These are phyloP conservation scores for Arthrinium puccinioides DNA, from an alignment of 2,329 filamentous ascomycete species.

Conservation along the genomic window DNA sequence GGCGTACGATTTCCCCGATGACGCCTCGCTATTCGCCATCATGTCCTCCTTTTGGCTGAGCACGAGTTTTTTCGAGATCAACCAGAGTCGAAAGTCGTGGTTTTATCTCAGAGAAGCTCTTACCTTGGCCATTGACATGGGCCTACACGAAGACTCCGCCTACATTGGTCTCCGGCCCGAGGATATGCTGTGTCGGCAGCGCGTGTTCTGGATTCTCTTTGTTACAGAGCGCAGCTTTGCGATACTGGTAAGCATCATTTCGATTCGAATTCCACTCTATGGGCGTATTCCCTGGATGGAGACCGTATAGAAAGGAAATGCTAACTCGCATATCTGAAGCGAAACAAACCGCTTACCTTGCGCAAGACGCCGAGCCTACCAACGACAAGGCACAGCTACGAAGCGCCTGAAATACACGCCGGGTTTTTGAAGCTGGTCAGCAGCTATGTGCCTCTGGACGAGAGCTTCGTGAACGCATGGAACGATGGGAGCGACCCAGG, in stretches of 20 bases:
- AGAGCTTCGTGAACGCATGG: constrained; percentile 57
- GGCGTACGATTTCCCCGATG: constrained; percentile 50
- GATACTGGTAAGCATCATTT: too few relatives aligned
- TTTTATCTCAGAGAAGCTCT: constrained; percentile 54
- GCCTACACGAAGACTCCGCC: constrained; percentile 49
- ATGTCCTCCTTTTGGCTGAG: constrained; percentile 57
- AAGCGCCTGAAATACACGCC: constrained; percentile 42
- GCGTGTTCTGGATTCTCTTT: constrained; percentile 57
- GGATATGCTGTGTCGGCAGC: constrained; percentile 45
- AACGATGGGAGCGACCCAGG: constrained; percentile 44
- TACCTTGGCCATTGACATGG: constrained; percentile 50
- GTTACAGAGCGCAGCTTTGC: constrained; percentile 57
- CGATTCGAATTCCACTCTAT: too few relatives aligned
- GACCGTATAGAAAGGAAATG: too few relatives aligned
- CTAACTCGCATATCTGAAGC: too few relatives aligned
- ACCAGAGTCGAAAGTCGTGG: constrained; percentile 55
- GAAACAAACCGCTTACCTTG: constrained; percentile 55
- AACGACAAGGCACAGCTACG: constrained; percentile 43
- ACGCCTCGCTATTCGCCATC: constrained; percentile 45
- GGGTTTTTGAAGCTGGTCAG: constrained; percentile 55
- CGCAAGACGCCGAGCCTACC: constrained; percentile 51
- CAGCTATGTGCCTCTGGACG: constrained; percentile 55
- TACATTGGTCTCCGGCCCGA: constrained; percentile 41
- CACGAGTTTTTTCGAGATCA: constrained; percentile 54
- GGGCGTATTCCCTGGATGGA: too few relatives aligned